Base-by-base conservation (phyloP, 352 stramenopile species). In the Blastocystis sp. region DNA sequence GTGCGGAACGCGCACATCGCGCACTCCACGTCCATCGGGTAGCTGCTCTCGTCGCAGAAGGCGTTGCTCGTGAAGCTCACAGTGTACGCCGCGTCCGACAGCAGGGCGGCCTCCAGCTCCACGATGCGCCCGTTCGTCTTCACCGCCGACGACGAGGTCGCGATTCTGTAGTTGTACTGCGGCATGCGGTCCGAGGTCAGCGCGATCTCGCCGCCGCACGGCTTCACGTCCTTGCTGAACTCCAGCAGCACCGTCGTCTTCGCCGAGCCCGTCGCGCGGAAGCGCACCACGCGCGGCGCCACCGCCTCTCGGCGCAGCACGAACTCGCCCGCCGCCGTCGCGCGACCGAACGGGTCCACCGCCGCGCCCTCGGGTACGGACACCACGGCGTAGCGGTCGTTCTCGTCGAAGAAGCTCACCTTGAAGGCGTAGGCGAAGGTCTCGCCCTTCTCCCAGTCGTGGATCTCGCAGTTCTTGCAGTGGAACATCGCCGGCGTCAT, bases 391-490 rank as follows among this genome's bases (percentile, higher is more conserved):
- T 85, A 85, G 26, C 60, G 55, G 26, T 37, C 51, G 26, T 10
- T 37, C 31, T 85, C 74, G 61, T 63, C 55, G n/a, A 85, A 51
- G 74, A 85, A 85, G 74, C 41, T 67, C 3, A 85, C 74, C 26
- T 31, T 33, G 74, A 85, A 85, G 21, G 74, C 31, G 61, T 85
- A 85, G 13, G 16, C 60, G n/a, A 2, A 3, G 21, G 21, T 21
- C 26, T 26, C 45, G 2, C 13, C n/a, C 37, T n/a, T 10, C n/a
- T 61, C 12, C 41, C 50, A 85, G 50, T 85, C 45, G 50, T 1
- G 13, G 74, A 85, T 67, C 35, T 85, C 74, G 37, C 74, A 85
- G 37, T 69, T 69, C 21, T 51, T 67, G 41, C 74, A 85, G 31
- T 67, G 51, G 31, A 85, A n/a, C 74, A 85, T 67, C 33, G 13